A percentile compares a stretch with the other conserved stretches of the same genome.
Evolutionary conservation across 2,329 filamentous ascomycete species (phyloP).

Genomic region (Colletotrichum liaoningense): DNA sequence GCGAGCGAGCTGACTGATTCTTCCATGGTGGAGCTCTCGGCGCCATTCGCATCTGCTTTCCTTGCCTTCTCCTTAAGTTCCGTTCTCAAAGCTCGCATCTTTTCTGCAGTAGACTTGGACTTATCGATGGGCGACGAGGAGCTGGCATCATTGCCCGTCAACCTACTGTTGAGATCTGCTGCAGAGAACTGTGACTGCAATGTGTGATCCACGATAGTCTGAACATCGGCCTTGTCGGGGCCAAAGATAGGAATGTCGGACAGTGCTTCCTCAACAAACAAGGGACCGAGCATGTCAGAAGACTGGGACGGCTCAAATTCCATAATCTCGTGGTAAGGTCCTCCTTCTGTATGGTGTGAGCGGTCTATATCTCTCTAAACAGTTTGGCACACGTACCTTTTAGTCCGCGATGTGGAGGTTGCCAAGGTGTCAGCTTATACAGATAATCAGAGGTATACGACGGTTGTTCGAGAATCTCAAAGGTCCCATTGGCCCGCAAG

Average conservation of each 20-base stretch:
- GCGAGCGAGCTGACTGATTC: constrained; percentile 46
- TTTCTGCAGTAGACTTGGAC: constrained; percentile 58
- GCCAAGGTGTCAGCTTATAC: constrained; percentile 72
- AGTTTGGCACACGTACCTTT: constrained; percentile 55
- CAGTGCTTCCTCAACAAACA: constrained; percentile 65
- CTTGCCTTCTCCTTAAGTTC: constrained; percentile 33
- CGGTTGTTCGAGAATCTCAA: constrained; percentile 72
- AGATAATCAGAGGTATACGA: constrained; percentile 68
- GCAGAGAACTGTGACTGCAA: constrained; percentile 30
- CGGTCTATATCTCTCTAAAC: neutral
- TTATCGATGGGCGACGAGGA: constrained; percentile 53
- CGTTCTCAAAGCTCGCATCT: constrained; percentile 58
- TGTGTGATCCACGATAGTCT: constrained; percentile 43
- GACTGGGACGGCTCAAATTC: constrained; percentile 67
- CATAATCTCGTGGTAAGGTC: constrained; percentile 67
- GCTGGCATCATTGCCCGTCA: constrained; percentile 1
- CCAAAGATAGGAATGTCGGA: constrained; percentile 69
- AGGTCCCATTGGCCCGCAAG: constrained; percentile 68
- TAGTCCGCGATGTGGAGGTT: constrained; percentile 66
- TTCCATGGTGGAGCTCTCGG: constrained; percentile 26
- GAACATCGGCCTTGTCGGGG: constrained; percentile 56
- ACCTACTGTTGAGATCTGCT: constrained; percentile 17
- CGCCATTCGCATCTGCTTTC: constrained; percentile 39
- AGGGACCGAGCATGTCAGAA: constrained; percentile 63
- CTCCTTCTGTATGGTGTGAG: constrained; percentile 55